phyloP scores from a whole-genome alignment of 2,329 filamentous ascomycete genomes.

The Neofusicoccum umdonicola region DNA sequence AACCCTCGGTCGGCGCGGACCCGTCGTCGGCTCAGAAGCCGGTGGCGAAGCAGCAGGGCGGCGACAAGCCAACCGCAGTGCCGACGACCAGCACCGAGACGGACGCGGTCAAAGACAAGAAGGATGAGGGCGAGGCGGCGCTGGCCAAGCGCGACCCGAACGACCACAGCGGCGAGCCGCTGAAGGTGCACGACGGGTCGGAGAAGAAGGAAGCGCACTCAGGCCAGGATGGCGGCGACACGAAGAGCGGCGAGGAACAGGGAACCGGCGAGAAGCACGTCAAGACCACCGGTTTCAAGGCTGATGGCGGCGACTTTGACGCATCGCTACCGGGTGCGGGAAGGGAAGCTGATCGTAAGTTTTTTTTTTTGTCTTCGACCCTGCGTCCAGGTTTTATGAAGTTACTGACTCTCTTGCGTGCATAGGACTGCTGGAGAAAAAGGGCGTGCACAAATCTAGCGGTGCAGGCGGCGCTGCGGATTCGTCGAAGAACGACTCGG shows the following conservation, averaged over 20 bases:
- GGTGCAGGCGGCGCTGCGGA: slow-evolving; percentile 19
- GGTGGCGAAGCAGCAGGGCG: slow-evolving; percentile 36
- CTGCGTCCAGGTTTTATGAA: background rate
- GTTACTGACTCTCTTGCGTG: slow-evolving; percentile 11
- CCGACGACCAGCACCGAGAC: slow-evolving; percentile 27
- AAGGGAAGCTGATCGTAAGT: slow-evolving; percentile 62
- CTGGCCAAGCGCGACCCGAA: slow-evolving; percentile 24
- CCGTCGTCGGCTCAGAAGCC: slow-evolving; percentile 24
- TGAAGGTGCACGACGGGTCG: slow-evolving; percentile 25
- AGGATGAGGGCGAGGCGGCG: slow-evolving; percentile 24
- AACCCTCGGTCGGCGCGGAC: slow-evolving; percentile 24
- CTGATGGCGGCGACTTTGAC: slow-evolving; percentile 68
- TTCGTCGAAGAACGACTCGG: background rate
- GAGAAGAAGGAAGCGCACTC: slow-evolving; percentile 5
- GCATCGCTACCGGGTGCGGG: slow-evolving; percentile 60
- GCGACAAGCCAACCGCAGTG: slow-evolving; percentile 29
- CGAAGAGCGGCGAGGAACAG: slow-evolving; percentile 28
- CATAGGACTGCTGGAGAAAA: slow-evolving; percentile 54
- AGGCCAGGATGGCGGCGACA: slow-evolving; percentile 18
- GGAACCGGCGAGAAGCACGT: slow-evolving; percentile 58
- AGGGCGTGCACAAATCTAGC: slow-evolving; percentile 44
- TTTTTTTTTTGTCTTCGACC: background rate
- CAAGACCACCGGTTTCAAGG: slow-evolving; percentile 57
- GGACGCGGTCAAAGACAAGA: slow-evolving; percentile 22
- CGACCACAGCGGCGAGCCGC: slow-evolving; percentile 28